Conservation (phyloP, 2,329 filamentous ascomycete species). For the Bipolaris gigantea region DNA sequence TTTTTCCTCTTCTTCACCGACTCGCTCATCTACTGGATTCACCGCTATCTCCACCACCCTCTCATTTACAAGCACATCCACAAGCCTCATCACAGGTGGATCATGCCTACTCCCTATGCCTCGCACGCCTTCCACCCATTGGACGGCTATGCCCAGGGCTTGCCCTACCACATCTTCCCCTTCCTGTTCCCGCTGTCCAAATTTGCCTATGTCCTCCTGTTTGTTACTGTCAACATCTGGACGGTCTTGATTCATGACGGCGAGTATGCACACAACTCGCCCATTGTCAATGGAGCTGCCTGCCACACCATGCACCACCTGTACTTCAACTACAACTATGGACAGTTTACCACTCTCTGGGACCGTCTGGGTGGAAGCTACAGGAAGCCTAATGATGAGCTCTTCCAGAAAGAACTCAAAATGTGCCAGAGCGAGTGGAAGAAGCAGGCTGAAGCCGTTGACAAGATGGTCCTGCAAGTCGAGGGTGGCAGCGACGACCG, state of each 20-base stretch:
- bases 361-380: slow-evolving; percentile 87
- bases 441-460: slow-evolving; percentile 74
- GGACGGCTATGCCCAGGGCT: slow-evolving; percentile 83
- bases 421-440: slow-evolving; percentile 81
- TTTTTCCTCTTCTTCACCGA: slow-evolving; percentile 88
- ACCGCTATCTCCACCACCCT: slow-evolving; percentile 81
- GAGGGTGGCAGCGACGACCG: slow-evolving; percentile 58
- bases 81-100: slow-evolving; percentile 99
- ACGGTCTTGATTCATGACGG: slow-evolving; percentile 95
- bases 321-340: slow-evolving; percentile 75
- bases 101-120: slow-evolving; percentile 93
- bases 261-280: slow-evolving; percentile 87
- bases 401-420: slow-evolving; percentile 83
- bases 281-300: slow-evolving; percentile 90
- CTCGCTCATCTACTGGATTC: slow-evolving; percentile 88
- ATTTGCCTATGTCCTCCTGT: slow-evolving; percentile 80
- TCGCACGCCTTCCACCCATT: slow-evolving; percentile 93
- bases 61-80: slow-evolving; percentile 82
- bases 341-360: slow-evolving; percentile 91
- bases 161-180: slow-evolving; percentile 92
- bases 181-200: slow-evolving; percentile 94
- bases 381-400: slow-evolving; percentile 78
- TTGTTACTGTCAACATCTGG: slow-evolving; percentile 95
- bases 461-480: slow-evolving; percentile 74
- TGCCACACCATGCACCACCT: slow-evolving; percentile 91